Base-by-base conservation (phyloP, 306 rosid species). In the Sphenostylis stenocarpa region DNA sequence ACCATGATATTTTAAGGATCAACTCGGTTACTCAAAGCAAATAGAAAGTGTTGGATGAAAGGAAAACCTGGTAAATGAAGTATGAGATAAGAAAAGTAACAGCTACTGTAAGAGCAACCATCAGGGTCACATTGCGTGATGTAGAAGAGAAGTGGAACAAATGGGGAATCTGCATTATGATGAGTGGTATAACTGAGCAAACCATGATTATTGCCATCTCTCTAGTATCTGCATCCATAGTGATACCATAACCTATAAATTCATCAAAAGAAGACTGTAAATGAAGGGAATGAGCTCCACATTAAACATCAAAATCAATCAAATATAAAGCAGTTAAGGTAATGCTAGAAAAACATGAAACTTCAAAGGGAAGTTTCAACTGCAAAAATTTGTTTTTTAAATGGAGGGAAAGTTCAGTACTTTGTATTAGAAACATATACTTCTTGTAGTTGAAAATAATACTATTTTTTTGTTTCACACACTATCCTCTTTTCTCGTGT, bases 61-160 rank as follows among this genome's bases (percentile, higher is more conserved):
- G 62, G 34, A 38, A 19, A 74, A 87, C 91, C 94, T 90, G 94
- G 77, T 90, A 87, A 76, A 87, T 68, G 80, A 86, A 80, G 81
- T 80, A 83, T 17, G 73, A 74, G 71, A 87, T 56, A 26, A 87
- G 87, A 72, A 84, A 86, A 55, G 78, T 26, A 34, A 84, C 31
- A 72, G 90, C 80, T 72, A 86, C 79, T 19, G 20, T 45, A 26
- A 90, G 84, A 64, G 91, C 44, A 81, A 84, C 7, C 74, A 90
- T 85, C 66, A 85, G 55, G 49, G 88, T 79, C 24, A 71, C 75
- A 48, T 55, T 29, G n/a, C 74, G 72, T 66, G 69, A 28, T 12
- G 11, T 72, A 3, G 83, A 64, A 21, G 90, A 69, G 58, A 75
- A 19, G 2, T 31, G 20, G 62, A 82, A 76, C 20, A 90, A 21